These are phyloP conservation scores for Hemisphaericaspora lyxosophila DNA, from an alignment of 1,139 yeast genomes.

Conservation along the genomic window DNA sequence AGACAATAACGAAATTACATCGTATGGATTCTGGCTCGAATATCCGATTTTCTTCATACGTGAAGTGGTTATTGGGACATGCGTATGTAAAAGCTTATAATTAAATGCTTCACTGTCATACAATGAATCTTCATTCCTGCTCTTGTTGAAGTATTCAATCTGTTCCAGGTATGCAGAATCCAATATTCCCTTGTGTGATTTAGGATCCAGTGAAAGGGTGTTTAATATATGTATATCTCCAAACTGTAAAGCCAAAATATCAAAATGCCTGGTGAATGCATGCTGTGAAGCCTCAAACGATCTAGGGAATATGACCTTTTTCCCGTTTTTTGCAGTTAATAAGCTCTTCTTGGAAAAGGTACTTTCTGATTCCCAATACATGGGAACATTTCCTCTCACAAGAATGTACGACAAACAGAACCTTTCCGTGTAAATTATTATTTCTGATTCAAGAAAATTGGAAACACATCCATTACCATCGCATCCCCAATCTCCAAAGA, in stretches of 20 bases:
- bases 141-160: slow-evolving; percentile 24
- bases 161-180: slow-evolving; percentile 33
- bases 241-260: slow-evolving; percentile 53
- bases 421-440: slow-evolving; percentile 53
- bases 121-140: slow-evolving; percentile 8
- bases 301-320: slow-evolving; percentile 53
- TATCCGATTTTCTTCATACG: slow-evolving; percentile 39
- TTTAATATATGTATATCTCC: slow-evolving; percentile 66
- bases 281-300: slow-evolving; percentile 65
- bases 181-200: slow-evolving; percentile 37
- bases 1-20: slow-evolving; percentile 37
- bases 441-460: slow-evolving; percentile 67
- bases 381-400: slow-evolving; percentile 67
- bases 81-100: slow-evolving; percentile 27
- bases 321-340: slow-evolving; percentile 38
- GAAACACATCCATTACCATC: slow-evolving; percentile 73
- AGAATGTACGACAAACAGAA: slow-evolving; percentile 59
- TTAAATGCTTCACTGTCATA: slow-evolving; percentile 8
- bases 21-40: slow-evolving; percentile 37
- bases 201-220: slow-evolving; percentile 42
- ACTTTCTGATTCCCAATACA: slow-evolving; percentile 59
- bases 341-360: slow-evolving; percentile 27
- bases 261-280: slow-evolving; percentile 66
- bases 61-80: slow-evolving; percentile 36
- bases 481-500: slow-evolving; percentile 68